Evolutionary conservation across 176 grass and related monocot species (phyloP), one percentile per base, ranked within the genome.

Genomic region (Rhynchospora pubera): DNA sequence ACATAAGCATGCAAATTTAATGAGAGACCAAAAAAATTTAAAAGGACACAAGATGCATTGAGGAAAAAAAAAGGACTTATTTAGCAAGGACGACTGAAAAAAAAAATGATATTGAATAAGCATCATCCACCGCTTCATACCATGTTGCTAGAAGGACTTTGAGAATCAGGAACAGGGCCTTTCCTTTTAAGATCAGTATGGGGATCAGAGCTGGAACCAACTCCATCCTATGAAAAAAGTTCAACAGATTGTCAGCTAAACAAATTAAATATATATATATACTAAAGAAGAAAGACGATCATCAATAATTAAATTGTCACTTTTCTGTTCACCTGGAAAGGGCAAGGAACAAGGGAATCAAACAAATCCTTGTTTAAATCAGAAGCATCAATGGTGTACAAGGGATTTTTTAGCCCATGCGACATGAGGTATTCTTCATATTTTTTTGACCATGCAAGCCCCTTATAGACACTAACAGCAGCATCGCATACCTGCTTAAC

Each of bases 391-490:
- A 94, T 84, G 45, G 81, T 83, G 61, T 92, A 97, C 47, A 86
- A 64, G 82, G 91, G 87, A 85, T 89, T 86, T 58, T 66, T 87
- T 18, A 94, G 46, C 62, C 91, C 94, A 76, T 14, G 67, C 22
- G 91, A 87, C 84, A 87, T 68, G 57, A 94, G 66, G 21, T 88
- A 92, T 53, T 91, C 82, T 84, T 90, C 94, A 28, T 82, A 85
- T 94, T 87, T 91, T 84, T 89, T 82, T 94, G 24, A 86, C 83
- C 91, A 97, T 71, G 43, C 60, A 39, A 51, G 69, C 83, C 91
- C 89, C 83, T 97, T 97, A 82, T 90, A 94, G 62, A 86, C 94
- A 91, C 94, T 97, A 53, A 91, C 89, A 84, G 89, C 77, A 86
- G 91, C 91, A 78, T 87, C 81, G 68, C 77, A 86, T 67, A 97